phyloP scores from a whole-genome alignment of 495 filamentous ascomycete genomes.

The Neurospora sp. region DNA sequence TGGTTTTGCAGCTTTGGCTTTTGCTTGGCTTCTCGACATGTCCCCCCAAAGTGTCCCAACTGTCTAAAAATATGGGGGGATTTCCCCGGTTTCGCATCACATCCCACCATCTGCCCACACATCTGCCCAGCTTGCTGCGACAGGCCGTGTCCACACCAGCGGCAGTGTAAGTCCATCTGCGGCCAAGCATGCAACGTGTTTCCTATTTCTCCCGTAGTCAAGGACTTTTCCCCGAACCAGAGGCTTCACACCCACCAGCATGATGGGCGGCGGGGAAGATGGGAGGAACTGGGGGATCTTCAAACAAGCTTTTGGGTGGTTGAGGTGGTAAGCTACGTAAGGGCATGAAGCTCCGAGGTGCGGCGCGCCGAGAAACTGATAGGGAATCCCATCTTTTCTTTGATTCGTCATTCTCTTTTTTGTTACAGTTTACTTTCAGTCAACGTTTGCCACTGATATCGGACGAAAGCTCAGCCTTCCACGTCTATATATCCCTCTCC shows the following conservation, averaged over 20 bases:
- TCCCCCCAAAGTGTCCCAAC: not conserved
- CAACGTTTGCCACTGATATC: not conserved
- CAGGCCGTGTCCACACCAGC: not conserved
- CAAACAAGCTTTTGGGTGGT: not conserved
- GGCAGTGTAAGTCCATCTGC: not conserved
- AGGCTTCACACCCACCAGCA: not conserved
- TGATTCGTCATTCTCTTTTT: not conserved
- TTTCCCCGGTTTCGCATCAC: not conserved
- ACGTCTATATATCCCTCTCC: not conserved
- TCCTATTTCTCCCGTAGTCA: not conserved
- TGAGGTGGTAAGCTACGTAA: not conserved
- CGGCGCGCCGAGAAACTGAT: not conserved
- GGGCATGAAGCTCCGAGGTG: not conserved
- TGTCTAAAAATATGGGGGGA: not conserved
- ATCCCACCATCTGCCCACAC: not conserved
- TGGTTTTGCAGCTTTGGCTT: not conserved
- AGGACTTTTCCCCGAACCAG: not conserved
- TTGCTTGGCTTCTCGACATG: not conserved
- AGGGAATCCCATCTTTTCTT: not conserved
- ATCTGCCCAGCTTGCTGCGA: not conserved
- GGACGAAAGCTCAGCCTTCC: not conserved
- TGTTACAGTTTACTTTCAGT: not conserved
- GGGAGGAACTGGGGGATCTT: not conserved
- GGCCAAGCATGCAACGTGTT: not conserved
- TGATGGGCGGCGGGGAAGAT: not conserved